Conservation (phyloP, 352 stramenopile genomes). For the Globisporangium barbulae region DNA sequence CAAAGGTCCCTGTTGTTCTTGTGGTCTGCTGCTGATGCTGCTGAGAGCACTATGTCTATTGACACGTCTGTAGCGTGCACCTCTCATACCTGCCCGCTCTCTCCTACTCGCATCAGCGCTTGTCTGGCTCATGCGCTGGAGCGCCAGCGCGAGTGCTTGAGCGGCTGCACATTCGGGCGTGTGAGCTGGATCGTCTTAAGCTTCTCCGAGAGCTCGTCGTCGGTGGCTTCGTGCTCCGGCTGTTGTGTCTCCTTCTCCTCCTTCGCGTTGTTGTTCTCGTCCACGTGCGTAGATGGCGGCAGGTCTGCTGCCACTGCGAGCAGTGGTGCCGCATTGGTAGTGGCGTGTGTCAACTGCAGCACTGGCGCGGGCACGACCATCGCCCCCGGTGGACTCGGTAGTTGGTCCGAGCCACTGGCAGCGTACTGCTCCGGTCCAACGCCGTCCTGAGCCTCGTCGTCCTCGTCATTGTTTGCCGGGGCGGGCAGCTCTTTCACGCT, state of each 20-base stretch:
- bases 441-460: slow-evolving; percentile 6
- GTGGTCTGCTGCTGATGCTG: no score
- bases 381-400: slow-evolving; percentile 8
- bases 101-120: neutral
- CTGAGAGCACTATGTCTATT: no score
- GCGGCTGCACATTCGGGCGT: slow-evolving; percentile 45
- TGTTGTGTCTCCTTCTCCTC: slow-evolving; percentile 4
- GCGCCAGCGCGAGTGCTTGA: slow-evolving; percentile 39
- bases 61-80: no score
- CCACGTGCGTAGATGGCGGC: neutral
- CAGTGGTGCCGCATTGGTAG: neutral
- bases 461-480: slow-evolving; percentile 8
- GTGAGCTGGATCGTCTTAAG: slow-evolving; percentile 65
- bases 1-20: no score
- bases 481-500: slow-evolving; percentile 25
- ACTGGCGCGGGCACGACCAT: slow-evolving; percentile 8
- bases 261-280: slow-evolving; percentile 3
- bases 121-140: slow-evolving; percentile 12
- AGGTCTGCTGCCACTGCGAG: neutral
- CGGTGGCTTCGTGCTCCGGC: slow-evolving; percentile 27
- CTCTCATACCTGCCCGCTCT: no score
- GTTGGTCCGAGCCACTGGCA: neutral
- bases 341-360: neutral
- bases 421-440: slow-evolving; percentile 8
- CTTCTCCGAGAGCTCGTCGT: slow-evolving; percentile 63